Evolutionary conservation across 2,329 filamentous ascomycete genomes (phyloP), one percentile per base, ranked within the genome.

Genomic region (Cladosporium sp.): DNA sequence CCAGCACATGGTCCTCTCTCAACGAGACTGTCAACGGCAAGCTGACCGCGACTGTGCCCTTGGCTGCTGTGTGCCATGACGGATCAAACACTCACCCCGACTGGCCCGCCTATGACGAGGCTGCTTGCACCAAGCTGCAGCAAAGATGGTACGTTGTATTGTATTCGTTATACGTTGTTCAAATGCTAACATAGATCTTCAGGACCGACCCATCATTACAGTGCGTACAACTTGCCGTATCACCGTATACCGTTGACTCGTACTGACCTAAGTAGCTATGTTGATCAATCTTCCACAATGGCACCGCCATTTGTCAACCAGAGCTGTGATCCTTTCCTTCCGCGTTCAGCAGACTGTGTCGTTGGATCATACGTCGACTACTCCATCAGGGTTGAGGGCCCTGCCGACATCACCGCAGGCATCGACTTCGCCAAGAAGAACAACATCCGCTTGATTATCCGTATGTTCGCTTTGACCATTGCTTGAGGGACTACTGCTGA

Each of bases 1-100:
- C 68, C 0, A 55, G 70, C 1, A 73, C 75, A 5, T 89, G 86
- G 86, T 69, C 76, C 7, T 65, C 70, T 0, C 80, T 89, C 64
- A 87, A 88, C 70, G 64, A 72, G n/a, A 82, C 85, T 0, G 76
- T 88, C 1, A 76, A 77, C 23, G 85, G 84, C 1, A 78, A 76
- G 5, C 76, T 89, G 33, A 77, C 88, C 49, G 78, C 80, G 10
- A 86, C 83, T 0, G 74, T 82, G 2, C 86, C 87, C 0, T 71
- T 87, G 3, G 86, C 80, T 0, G 73, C 80, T 3, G 76, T 81
- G 0, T 89, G 86, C 70, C 86, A 88, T 68, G 76, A 80, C 37
- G 23, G 18, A 12, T 11, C 14, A 2, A 37, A 40, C n/a, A 18
- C 12, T 23, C 59, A 53, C 21, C 59, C 69, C 26, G 23, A 55